Base-by-base conservation (phyloP, 2,329 filamentous ascomycete genomes). In the Samsoniella hepiali region DNA sequence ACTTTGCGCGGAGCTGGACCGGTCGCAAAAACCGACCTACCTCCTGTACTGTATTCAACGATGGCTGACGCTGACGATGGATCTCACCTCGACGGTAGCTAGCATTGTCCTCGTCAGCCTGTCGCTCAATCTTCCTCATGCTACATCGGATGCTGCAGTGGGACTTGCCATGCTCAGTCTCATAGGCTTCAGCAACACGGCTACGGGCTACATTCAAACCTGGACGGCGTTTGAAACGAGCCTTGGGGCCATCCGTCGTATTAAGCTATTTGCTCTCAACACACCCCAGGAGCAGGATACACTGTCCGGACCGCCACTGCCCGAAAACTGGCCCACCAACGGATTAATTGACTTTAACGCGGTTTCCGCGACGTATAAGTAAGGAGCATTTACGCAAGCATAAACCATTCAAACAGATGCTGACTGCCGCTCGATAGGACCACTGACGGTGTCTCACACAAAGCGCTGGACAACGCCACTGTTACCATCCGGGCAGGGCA, bases 1-100 rank as follows among this genome's bases (percentile, higher is more conserved):
- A 62, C 83, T 81, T 62, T 71, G 78, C n/a, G 65, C 67, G 2
- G 72, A 81, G 0, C 70, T 86, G 2, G 79, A 67, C 32, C 32
- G 59, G 1, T 68, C 67, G 1, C 65, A 67, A n/a, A 17, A 50
- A 3, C 67, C 66, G 6, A 59, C 50, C 3, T 68, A 82, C 63
- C 71, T 79, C 7, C 73, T 81, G 17, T 77, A 74, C 59, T 75
- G 75, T 32, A 75, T 81, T 13, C 80, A 82, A 65, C 72, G 77
- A 36, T 82, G 80, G 79, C 71, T 81, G 1, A 76, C 71, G 0
- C 67, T 82, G 1, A 77, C 78, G 1, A 65, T 82, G 11, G 78
- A 82, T 63, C 66, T 81, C 11, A 66, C 64, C 15, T 59, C 56
- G 2, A 58, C 59, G 5, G 73, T 82, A 32, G 77, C 79, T 0